These are phyloP conservation scores for Fusarium bulbicola DNA, from an alignment of 2,329 filamentous ascomycete species.

Conservation along the genomic window DNA sequence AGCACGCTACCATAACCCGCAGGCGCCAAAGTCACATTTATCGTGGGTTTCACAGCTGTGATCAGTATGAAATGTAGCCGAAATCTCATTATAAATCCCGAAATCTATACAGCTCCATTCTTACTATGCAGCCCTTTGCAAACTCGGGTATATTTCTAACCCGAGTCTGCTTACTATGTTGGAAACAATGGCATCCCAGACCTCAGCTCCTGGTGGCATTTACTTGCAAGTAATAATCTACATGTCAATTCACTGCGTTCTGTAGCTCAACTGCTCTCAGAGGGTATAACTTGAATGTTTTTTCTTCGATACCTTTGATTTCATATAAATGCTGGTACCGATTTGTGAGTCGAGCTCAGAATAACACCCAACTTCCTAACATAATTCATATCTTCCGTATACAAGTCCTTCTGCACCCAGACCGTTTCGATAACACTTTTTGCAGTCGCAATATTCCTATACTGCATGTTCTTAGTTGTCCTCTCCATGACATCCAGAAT, in stretches of 20 bases:
- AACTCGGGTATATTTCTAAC: neutral
- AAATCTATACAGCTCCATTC: too few species aligned
- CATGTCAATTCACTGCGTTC: too few species aligned
- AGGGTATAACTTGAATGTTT: fast-evolving
- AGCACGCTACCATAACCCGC: fast-evolving
- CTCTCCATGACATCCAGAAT: slow-evolving; percentile 41
- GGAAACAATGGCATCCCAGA: too few species aligned
- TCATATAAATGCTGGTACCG: slow-evolving; percentile 18
- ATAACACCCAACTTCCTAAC: slow-evolving; percentile 10
- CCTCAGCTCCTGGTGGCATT: too few species aligned
- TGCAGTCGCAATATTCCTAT: slow-evolving; percentile 33
- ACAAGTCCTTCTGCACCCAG: slow-evolving; percentile 50
- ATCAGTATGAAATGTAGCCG: neutral
- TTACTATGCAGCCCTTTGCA: neutral
- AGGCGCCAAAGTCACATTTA: too few species aligned
- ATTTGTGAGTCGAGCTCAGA: slow-evolving; percentile 16
- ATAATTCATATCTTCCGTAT: slow-evolving; percentile 4
- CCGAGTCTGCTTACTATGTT: too few species aligned
- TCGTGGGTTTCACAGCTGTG: fast-evolving
- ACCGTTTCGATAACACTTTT: slow-evolving; percentile 40
- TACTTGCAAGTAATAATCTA: too few species aligned
- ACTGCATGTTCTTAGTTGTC: slow-evolving; percentile 26
- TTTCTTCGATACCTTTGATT: too few species aligned
- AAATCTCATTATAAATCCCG: neutral
- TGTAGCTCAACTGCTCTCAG: too few species aligned